Evolutionary conservation across 495 filamentous ascomycete species (phyloP).

Genomic region (Articulospora tetracladia): DNA sequence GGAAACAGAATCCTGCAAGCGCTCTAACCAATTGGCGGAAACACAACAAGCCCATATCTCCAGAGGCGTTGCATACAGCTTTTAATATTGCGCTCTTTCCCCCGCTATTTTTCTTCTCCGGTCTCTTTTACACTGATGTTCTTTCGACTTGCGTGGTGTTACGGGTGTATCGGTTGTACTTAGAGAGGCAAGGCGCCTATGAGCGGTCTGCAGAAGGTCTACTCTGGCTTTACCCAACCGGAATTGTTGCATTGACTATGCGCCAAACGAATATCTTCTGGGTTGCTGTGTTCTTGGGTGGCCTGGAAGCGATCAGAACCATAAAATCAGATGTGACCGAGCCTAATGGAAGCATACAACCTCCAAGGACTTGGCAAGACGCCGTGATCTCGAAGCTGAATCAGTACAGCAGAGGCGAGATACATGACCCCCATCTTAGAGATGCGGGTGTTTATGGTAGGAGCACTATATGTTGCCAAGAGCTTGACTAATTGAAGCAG

Average conservation of each 20-base stretch:
- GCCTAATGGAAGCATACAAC: not conserved
- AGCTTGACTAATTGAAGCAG: slow-evolving; percentile 11
- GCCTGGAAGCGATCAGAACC: slow-evolving; percentile 56
- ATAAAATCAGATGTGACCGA: slow-evolving; percentile 35
- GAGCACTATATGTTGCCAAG: not conserved
- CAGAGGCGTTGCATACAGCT: slow-evolving; percentile 50
- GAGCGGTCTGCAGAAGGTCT: slow-evolving; percentile 30
- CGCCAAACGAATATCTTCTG: slow-evolving; percentile 97
- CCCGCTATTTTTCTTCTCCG: slow-evolving; percentile 91
- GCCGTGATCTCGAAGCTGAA: slow-evolving; percentile 20
- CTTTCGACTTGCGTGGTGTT: slow-evolving; percentile 64
- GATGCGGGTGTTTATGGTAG: slow-evolving; percentile 21
- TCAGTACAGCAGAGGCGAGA: slow-evolving; percentile 14
- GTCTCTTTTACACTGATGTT: slow-evolving; percentile 91
- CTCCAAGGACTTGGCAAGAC: slow-evolving; percentile 16
- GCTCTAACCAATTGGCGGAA: slow-evolving; percentile 7
- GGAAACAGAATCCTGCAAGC: slow-evolving; percentile 9
- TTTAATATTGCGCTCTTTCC: slow-evolving; percentile 86
- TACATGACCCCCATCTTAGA: slow-evolving; percentile 21
- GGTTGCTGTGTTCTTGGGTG: slow-evolving; percentile 83
- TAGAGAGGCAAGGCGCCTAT: slow-evolving; percentile 33
- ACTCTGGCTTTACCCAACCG: slow-evolving; percentile 42
- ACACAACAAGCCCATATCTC: not conserved
- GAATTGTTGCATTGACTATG: slow-evolving; percentile 64
- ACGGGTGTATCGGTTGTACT: slow-evolving; percentile 59